Evolutionary conservation across 2,329 filamentous ascomycete genomes (phyloP), one percentile per base, ranked within the genome.

Genomic region (Colletotrichum euphorbiae): DNA sequence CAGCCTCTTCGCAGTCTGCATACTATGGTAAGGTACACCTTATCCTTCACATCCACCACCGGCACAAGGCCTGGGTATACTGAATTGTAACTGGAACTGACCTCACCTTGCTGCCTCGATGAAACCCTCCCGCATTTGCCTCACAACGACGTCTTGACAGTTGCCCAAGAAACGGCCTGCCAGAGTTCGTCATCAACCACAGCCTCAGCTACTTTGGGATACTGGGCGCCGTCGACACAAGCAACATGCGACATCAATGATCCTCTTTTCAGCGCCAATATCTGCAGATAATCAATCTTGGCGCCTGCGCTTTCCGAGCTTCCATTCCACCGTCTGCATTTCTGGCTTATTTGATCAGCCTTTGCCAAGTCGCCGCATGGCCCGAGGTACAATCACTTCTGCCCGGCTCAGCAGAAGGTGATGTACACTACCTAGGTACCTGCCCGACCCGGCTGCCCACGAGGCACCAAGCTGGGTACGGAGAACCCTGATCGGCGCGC

Each of bases 401-500:
- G 36, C 45, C 52, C 19, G 45, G 64, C 51, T 38, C 45, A 43
- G 51, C 21, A 52, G 38, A 33, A 19, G 45, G 24, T 42, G 33
- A 58, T 52, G 65, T 58, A 24, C 24, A 24, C 24, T 24, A 64
- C 65, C n/a, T n/a, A n/a, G n/a, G n/a, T n/a, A n/a, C n/a, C 59
- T 68, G 28, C 59, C 46, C n/a, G 43, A 63, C 64, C 28, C 40
- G 61, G 40, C 40, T 13, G 42, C 57, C 54, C 54, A 48, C 31
- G 31, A 40, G 54, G 48, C 65, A 45, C 65, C 12, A 52, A 42
- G 3, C 24, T 54, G 40, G 46, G 50, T 31, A 68, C 48, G 42
- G 65, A 68, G 61, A 68, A 68, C 65, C 65, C 65, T 68, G 65
- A 68, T 68, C 65, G 40, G 65, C 61, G 65, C 61, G 61, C 21